Base-by-base conservation (phyloP, 305 asterid species). In the Stenogyne calaminthoides region DNA sequence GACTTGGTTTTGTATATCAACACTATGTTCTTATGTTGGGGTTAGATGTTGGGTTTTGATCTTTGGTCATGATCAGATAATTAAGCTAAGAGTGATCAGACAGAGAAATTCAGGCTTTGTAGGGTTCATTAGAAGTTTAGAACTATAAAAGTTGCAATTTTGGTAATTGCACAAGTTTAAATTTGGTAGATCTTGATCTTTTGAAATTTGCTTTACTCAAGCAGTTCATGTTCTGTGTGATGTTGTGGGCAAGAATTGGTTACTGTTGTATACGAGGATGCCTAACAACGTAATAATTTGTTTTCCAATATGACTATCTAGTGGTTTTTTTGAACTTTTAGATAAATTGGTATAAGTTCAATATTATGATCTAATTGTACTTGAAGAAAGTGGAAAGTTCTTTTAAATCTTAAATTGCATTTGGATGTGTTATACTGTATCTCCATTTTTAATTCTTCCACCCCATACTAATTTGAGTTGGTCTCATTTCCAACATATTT, bases 41-140 rank as follows among this genome's bases (percentile, higher is more conserved):
- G 14, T 2, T 27, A 27, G 32, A 27, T 27, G 36, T 32, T 32
- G 32, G 4, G 16, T 20, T 18, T 15, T 61, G 32, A 60, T 9
- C 3, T 36, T 34, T 22, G 62, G 52, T 62, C 15, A 32, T 47
- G 56, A 36, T 57, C 20, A n/a, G 52, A 54, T 49, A 16, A 15
- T 52, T 5, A 27, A 62, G 73, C 29, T n/a, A 37, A 39, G 57
- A 52, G 55, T 60, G 68, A 78, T 42, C 15, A 1, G 66, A 60
- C 27, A 7, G 67, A 36, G 25, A 20, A 34, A 55, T 22, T 42
- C 37, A 60, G 57, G 46, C 19, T 64, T 71, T 71, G 64, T 20
- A 27, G 16, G 36, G 36, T 32, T 32, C 6, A 27, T 2, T 0
- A 3, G 1, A 1, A 2, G 1, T 1, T 32, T n/a, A 14, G 58